These are phyloP conservation scores for Zopfia rhizophila DNA, from an alignment of 2,329 filamentous ascomycete genomes.

Conservation along the genomic window DNA sequence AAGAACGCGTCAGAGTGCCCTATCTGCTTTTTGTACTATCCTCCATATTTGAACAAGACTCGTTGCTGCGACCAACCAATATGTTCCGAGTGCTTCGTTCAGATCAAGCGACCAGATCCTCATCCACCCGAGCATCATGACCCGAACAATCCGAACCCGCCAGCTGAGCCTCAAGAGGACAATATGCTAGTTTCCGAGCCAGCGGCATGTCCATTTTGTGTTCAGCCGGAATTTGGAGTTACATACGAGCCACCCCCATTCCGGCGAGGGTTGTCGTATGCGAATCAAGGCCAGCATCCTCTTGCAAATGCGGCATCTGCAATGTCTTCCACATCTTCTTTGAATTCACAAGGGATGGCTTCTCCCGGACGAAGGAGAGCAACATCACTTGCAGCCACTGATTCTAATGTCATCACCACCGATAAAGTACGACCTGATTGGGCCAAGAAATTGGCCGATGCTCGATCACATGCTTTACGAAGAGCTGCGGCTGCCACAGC, in stretches of 20 bases:
- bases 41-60: constrained; percentile 92
- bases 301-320: constrained; percentile 70
- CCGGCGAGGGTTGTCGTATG: constrained; percentile 81
- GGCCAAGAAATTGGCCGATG: constrained; percentile 87
- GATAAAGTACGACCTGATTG: constrained; percentile 94
- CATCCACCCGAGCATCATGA: constrained; percentile 83
- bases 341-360: constrained; percentile 67
- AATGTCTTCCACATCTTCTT: constrained; percentile 86
- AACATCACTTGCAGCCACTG: constrained; percentile 80
- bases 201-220: constrained; percentile 92
- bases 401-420: constrained; percentile 88
- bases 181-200: constrained; percentile 86
- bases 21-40: constrained; percentile 96
- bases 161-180: constrained; percentile 61
- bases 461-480: constrained; percentile 84
- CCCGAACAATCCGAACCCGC: constrained; percentile 48
- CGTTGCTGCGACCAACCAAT: constrained; percentile 96
- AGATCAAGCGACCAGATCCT: constrained; percentile 94
- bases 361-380: constrained; percentile 66
- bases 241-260: constrained; percentile 92
- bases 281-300: constrained; percentile 62
- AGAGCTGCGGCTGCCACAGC: constrained; percentile 93
- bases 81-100: constrained; percentile 98
- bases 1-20: constrained; percentile 91
- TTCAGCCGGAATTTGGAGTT: constrained; percentile 94